A percentile compares a stretch with the other conserved stretches of the same genome.
Evolutionary conservation across 495 filamentous ascomycete species (phyloP).

Genomic region (Hypoxylon lienhwacheense): DNA sequence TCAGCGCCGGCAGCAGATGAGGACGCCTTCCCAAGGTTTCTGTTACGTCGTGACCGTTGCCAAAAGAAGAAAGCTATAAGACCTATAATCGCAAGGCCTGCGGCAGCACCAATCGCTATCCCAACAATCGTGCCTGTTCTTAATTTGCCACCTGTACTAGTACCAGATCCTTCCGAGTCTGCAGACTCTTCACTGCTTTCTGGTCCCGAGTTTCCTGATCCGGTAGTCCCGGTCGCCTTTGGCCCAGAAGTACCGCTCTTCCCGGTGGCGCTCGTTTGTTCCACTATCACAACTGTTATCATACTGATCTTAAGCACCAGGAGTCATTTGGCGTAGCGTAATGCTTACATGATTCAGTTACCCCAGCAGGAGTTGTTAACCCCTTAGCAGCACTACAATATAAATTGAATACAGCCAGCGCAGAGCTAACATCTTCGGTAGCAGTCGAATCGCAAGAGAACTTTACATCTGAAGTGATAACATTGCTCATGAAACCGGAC

Average conservation of each 20-base stretch:
- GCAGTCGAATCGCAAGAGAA: constrained; percentile 48
- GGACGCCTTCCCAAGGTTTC: background rate
- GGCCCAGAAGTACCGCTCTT: constrained; percentile 27
- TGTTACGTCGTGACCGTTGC: constrained; percentile 17
- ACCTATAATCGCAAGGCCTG: constrained; percentile 40
- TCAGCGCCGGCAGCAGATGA: background rate
- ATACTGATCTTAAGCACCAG: constrained; percentile 11
- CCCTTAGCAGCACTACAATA: constrained; percentile 54
- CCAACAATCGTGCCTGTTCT: constrained; percentile 44
- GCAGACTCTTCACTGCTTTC: background rate
- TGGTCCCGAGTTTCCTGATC: constrained; percentile 7
- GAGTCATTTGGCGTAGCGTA: background rate
- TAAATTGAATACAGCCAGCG: constrained; percentile 45
- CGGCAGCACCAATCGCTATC: constrained; percentile 40
- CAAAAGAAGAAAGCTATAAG: constrained; percentile 43
- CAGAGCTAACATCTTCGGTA: constrained; percentile 50
- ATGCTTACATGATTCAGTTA: constrained; percentile 42
- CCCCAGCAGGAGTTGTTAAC: constrained; percentile 39
- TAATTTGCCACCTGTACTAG: constrained; percentile 13
- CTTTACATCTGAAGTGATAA: constrained; percentile 45
- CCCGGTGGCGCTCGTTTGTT: constrained; percentile 18
- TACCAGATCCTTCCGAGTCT: constrained; percentile 8
- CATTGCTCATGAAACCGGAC: constrained; percentile 39
- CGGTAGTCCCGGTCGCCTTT: constrained; percentile 15
- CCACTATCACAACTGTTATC: constrained; percentile 13